Evolutionary conservation across 1,139 yeast genomes (phyloP), one percentile per base, ranked within the genome.

Genomic region (Spencermartinsiella ligniputridi): DNA sequence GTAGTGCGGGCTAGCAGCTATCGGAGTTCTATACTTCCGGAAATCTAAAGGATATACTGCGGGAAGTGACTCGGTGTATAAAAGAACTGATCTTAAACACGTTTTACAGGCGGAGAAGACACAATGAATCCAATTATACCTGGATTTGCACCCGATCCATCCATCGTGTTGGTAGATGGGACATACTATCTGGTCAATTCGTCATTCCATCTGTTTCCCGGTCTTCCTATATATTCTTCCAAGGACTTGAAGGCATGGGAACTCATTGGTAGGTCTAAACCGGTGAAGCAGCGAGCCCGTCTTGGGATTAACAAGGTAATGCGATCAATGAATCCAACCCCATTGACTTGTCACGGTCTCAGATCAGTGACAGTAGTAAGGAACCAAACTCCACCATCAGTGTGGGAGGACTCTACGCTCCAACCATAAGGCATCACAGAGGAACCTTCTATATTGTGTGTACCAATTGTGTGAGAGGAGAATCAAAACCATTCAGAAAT

Each of bases 361-460:
- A 12, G 15, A 11, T 17, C 27, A 35, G 8, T 9, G 16, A 4
- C 5, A 13, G 22, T n/a, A 9, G 5, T 9, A 27, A 27, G 8
- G n/a, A n/a, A n/a, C n/a, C n/a, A n/a, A 11, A 11, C 11, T 17
- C 18, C 8, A 35, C 27, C 3, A 3, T 16, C 3, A 13, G 17
- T 15, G 33, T 17, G 3, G 41, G 35, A 29, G 41, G 41, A 8
- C 20, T 38, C 3, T 38, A 30, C 13, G 41, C 41, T 6, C 41
- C 41, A 13, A 38, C 41, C 5, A 15, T 38, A 12, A 27, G 41
- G 13, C 18, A 38, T 13, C 41, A 38, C 24, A 12, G 29, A 4
- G 41, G 41, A 5, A 25, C 18, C 13, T 38, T 38, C 21, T 38
- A 38, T 25, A 19, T 38, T 19, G 41, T 38, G 8, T 38, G 41